Base-by-base conservation (phyloP, 1,284 basidiomycete genomes). In the Taiwanofungus camphoratus region DNA sequence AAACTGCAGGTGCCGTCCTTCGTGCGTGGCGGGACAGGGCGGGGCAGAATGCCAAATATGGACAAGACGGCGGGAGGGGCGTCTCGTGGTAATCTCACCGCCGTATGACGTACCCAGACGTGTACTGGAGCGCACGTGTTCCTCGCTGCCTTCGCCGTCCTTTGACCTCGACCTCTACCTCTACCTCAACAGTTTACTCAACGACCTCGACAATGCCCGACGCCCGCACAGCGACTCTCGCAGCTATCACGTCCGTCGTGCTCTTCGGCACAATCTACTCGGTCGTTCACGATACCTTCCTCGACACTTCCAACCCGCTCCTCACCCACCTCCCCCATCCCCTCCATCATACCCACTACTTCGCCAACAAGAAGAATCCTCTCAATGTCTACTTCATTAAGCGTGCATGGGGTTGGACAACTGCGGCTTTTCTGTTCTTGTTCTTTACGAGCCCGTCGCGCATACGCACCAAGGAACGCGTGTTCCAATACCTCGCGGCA, bases 311-410 rank as follows among this genome's bases (percentile, higher is more conserved):
- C 16, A 67, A 89, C 58, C 84, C 86, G 4, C 60, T 81, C 36
- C 58, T 86, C 55, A 75, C 82, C 3, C 65, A 79, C 54, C 71
- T 79, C 23, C 76, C 83, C n/a, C 80, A 88, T 61, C 81, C 73
- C 22, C 74, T 87, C 39, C 65, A 77, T 47, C 55, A 67, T n/a
- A 68, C 78, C 2, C 70, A 87, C 54, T 87, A 85, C 64, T 92
- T 92, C 58, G 91, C 92, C 4, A 76, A 74, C 52, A 92, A 95
- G 63, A 66, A 73, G 46, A 97, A 96, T 61, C 46, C 77, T 3
- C 71, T 97, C 59, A 98, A 98, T 58, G 74, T 79, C 45, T 67
- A 80, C 54, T 94, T 96, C 65, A 91, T 95, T 58, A 98, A 98
- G 68, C 74, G 77, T 40, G 81, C 87, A 6, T 97, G 95, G 94